Conservation (phyloP, 345 rosid genomes). For the Garcia nutans region DNA sequence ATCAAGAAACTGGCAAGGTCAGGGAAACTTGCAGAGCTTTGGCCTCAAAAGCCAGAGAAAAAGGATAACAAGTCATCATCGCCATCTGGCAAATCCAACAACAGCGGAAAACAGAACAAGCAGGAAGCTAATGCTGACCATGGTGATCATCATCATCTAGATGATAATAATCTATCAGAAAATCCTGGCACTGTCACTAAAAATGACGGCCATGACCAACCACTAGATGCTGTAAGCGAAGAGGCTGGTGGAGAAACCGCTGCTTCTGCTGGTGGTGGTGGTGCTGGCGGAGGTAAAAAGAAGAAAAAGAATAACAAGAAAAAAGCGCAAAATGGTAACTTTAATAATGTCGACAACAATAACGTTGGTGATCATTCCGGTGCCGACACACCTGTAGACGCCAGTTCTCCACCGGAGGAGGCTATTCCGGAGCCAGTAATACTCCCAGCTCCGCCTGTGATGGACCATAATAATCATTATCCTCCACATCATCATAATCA, state of each 20-base stretch:
- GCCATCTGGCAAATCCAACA: constrained; percentile 24
- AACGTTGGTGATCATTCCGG: constrained; percentile 21
- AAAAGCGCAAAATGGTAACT: constrained; percentile 26
- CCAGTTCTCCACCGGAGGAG: neutral
- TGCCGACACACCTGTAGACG: constrained; percentile 2
- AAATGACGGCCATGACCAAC: constrained; percentile 18
- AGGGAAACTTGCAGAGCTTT: constrained; percentile 59
- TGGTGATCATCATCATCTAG: neutral
- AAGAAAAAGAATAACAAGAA: constrained; percentile 46
- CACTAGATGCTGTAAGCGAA: constrained; percentile 20
- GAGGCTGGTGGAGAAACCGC: neutral
- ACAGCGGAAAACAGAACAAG: constrained; percentile 22
- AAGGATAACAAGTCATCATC: constrained; percentile 27
- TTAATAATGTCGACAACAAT: constrained; percentile 13
- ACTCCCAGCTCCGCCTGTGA: constrained; percentile 15
- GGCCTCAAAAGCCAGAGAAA: constrained; percentile 43
- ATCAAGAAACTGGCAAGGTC: constrained; percentile 53
- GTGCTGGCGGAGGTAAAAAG: constrained; percentile 22
- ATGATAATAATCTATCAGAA: constrained; percentile 12
- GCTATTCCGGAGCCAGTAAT: neutral
- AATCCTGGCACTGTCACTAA: constrained; percentile 18
- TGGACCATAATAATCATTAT: neutral
- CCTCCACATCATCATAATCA: constrained; percentile 27
- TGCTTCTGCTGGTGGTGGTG: neutral
- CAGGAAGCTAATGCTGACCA: constrained; percentile 9